Evolutionary conservation across 2,329 filamentous ascomycete genomes (phyloP).

Genomic region (Magnaporthiopsis rhizophila): DNA sequence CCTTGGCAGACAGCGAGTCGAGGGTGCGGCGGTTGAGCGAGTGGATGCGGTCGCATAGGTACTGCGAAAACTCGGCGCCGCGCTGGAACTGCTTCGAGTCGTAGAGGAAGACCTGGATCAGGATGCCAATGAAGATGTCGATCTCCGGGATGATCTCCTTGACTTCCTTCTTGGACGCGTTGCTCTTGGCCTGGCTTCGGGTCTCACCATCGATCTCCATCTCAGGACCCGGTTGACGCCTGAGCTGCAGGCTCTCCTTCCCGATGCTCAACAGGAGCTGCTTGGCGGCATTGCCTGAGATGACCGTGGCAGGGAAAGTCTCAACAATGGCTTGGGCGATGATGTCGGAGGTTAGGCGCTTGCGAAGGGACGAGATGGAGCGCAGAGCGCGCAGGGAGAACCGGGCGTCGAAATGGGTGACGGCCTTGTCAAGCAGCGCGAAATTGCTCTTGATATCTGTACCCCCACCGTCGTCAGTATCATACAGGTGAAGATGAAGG

Average conservation of each 20-base stretch:
- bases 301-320: constrained; percentile 57
- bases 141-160: constrained; percentile 82
- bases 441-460: constrained; percentile 95
- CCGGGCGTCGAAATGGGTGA: constrained; percentile 86
- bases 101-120: constrained; percentile 80
- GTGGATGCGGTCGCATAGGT: constrained; percentile 77
- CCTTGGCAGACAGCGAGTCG: constrained; percentile 87
- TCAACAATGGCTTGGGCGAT: constrained; percentile 74
- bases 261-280: constrained; percentile 63
- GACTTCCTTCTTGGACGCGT: constrained; percentile 51
- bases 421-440: constrained; percentile 80
- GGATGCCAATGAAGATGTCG: constrained; percentile 80
- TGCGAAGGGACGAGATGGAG: constrained; percentile 92
- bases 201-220: constrained; percentile 66
- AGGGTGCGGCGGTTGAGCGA: constrained; percentile 86
- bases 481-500: background rate
- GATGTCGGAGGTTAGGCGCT: constrained; percentile 76
- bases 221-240: constrained; percentile 47
- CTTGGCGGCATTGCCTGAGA: constrained; percentile 58
- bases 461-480: constrained; percentile 14
- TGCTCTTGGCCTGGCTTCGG: constrained; percentile 44
- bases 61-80: constrained; percentile 76
- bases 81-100: constrained; percentile 75
- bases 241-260: constrained; percentile 56
- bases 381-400: constrained; percentile 91